Percentiles rank a stretch among this genome's conserved stretches.
phyloP scores from a whole-genome alignment of 73 alveolate genomes.

The Symbiodinium natans region DNA sequence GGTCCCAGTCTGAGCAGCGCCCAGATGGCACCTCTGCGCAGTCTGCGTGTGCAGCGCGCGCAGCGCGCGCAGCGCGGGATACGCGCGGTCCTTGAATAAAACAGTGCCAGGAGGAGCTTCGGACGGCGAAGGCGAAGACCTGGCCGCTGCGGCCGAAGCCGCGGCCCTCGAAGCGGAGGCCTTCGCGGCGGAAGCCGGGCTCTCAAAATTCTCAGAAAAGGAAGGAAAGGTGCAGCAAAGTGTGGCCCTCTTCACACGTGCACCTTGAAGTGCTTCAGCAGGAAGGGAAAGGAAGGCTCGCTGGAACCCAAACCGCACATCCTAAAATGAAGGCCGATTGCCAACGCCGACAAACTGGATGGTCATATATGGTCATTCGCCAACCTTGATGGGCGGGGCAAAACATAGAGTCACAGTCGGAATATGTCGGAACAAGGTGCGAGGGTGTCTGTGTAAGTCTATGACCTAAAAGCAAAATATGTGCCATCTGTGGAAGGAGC shows the following conservation, averaged over 20 bases:
- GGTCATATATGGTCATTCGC: neutral
- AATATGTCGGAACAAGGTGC: neutral
- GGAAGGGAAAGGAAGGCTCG: no score
- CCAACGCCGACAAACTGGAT: neutral
- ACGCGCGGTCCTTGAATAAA: no score
- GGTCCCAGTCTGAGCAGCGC: neutral
- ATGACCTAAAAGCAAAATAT: no score
- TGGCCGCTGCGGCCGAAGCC: slow-evolving; percentile 42
- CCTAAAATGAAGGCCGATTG: neutral
- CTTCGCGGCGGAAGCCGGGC: slow-evolving; percentile 17
- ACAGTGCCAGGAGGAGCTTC: neutral
- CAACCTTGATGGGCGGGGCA: neutral
- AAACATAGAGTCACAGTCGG: neutral
- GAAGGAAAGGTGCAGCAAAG: no score
- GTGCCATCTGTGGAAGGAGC: no score
- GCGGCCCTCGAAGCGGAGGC: slow-evolving; percentile 24
- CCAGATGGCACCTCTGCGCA: no score
- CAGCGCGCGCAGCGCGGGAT: no score
- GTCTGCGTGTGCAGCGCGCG: no score
- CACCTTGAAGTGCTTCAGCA: no score
- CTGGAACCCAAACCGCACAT: neutral
- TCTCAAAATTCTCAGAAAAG: no score
- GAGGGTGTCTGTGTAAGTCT: neutral
- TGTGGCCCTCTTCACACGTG: no score
- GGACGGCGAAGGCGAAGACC: neutral